A percentile compares a stretch with the other conserved stretches of the same genome.
Evolutionary conservation across 2,329 filamentous ascomycete genomes (phyloP).

Genomic region (Reticulascus tulasneorum): DNA sequence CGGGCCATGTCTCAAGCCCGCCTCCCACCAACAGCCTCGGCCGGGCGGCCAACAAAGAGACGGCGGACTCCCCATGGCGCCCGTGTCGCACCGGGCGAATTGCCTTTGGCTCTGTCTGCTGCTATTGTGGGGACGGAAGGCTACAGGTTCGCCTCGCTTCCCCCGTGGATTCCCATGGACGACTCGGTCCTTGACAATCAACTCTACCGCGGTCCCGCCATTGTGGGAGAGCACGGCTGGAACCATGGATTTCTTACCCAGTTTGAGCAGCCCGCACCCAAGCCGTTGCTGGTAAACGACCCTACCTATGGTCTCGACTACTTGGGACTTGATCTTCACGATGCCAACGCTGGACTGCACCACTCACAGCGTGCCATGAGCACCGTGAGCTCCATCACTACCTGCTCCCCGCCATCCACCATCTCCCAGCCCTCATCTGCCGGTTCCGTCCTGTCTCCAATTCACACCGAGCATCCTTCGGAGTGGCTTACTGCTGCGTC

Average conservation of each 20-base stretch:
- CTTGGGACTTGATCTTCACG: neutral
- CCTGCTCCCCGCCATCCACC: constrained; percentile 15
- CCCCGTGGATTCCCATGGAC: constrained; percentile 8
- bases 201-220: constrained; percentile 3
- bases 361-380: constrained; percentile 16
- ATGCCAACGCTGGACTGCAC: neutral
- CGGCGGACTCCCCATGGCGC: neutral
- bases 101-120: neutral
- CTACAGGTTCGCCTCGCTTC: constrained; percentile 2
- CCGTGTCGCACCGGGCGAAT: neutral
- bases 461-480: constrained; percentile 21
- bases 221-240: constrained; percentile 7
- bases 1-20: neutral
- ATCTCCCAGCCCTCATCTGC: constrained; percentile 21
- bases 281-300: too few species aligned
- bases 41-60: neutral
- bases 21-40: neutral
- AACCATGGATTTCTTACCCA: constrained; percentile 1
- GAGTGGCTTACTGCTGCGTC: constrained; percentile 16
- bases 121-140: neutral
- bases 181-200: neutral
- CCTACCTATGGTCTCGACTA: neutral
- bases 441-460: constrained; percentile 24
- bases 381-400: constrained; percentile 21
- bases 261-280: neutral